Conservation (phyloP, 805 yeast genomes). For the Myxozyma melibiosi region DNA sequence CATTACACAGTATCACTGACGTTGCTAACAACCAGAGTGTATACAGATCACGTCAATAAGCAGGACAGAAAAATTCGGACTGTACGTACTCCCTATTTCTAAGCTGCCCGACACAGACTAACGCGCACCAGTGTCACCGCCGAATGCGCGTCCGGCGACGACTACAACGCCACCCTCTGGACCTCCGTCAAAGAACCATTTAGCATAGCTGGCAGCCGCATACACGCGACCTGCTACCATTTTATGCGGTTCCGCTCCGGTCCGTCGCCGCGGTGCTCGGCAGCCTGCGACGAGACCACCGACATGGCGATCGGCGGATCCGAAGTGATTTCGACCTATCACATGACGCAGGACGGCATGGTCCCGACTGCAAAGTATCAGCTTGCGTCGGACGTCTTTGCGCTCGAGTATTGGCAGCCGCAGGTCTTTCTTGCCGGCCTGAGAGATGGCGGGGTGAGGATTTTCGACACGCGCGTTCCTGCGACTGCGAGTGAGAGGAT, state of each 20-base stretch:
- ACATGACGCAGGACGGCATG: background rate
- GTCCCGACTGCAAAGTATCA: background rate
- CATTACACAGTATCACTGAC: background rate
- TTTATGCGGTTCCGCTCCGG: slow-evolving; percentile 23
- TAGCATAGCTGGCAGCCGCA: slow-evolving; percentile 16
- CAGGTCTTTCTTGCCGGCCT: slow-evolving; percentile 26
- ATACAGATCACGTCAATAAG: slow-evolving; percentile 23
- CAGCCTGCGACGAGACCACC: slow-evolving; percentile 12
- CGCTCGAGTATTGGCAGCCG: slow-evolving; percentile 22
- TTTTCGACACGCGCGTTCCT: slow-evolving; percentile 25
- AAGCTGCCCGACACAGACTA: background rate
- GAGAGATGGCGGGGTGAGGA: slow-evolving; percentile 26
- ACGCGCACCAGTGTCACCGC: slow-evolving; percentile 21
- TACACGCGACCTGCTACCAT: slow-evolving; percentile 17
- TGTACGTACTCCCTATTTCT: slow-evolving; percentile 1
- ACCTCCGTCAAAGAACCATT: no score
- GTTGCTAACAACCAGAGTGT: background rate
- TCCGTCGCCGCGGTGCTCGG: slow-evolving; percentile 27
- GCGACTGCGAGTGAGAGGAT: background rate
- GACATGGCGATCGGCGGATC: slow-evolving; percentile 28
- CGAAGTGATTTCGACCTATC: slow-evolving; percentile 11
- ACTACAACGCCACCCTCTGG: slow-evolving; percentile 29
- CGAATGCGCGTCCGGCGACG: slow-evolving; percentile 8
- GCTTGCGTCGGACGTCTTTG: slow-evolving; percentile 26
- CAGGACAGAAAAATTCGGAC: slow-evolving; percentile 17